A percentile compares a stretch with the other conserved stretches of the same genome.
Conservation (phyloP, 2,329 filamentous ascomycete species). For the Penicillium oxalicum region DNA sequence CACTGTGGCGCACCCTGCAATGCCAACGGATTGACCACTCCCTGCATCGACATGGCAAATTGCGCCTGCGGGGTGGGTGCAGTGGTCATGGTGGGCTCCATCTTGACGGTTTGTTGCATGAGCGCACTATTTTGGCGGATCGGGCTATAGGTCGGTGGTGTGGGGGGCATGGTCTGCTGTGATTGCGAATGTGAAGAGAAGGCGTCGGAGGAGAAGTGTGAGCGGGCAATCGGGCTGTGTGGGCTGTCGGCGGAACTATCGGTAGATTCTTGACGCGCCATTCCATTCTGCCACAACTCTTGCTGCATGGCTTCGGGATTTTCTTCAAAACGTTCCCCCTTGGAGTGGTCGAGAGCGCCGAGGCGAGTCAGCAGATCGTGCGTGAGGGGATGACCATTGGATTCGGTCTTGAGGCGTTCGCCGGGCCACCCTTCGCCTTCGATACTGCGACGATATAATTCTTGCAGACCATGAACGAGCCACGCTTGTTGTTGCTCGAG, state of each 20-base stretch:
- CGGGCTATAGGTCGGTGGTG: slow-evolving; percentile 38
- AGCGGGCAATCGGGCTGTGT: slow-evolving; percentile 37
- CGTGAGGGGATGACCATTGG: slow-evolving; percentile 54
- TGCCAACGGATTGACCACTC: slow-evolving; percentile 34
- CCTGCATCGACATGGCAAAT: slow-evolving; percentile 28
- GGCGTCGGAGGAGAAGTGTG: slow-evolving; percentile 26
- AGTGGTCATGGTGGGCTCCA: slow-evolving; percentile 12
- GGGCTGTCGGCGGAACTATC: slow-evolving; percentile 55
- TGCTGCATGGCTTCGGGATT: slow-evolving; percentile 52
- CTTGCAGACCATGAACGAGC: slow-evolving; percentile 56
- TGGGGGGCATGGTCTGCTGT: slow-evolving; percentile 31
- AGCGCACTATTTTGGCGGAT: slow-evolving; percentile 15
- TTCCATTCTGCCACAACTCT: slow-evolving; percentile 47
- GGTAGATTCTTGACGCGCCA: slow-evolving; percentile 50
- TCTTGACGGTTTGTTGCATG: slow-evolving; percentile 19
- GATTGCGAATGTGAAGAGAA: slow-evolving; percentile 22
- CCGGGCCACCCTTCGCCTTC: slow-evolving; percentile 53
- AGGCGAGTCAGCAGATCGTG: slow-evolving; percentile 59
- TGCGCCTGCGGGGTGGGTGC: slow-evolving; percentile 9
- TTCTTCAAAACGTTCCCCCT: slow-evolving; percentile 55
- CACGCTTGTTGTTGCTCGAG: slow-evolving; percentile 60
- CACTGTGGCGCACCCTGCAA: slow-evolving; percentile 27
- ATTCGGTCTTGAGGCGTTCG: slow-evolving; percentile 45
- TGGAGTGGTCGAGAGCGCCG: slow-evolving; percentile 50
- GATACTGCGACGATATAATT: slow-evolving; percentile 51